Percentiles rank a stretch among this genome's conserved stretches.
Conservation (phyloP, 352 stramenopile species). For the Globisporangium radiosum region DNA sequence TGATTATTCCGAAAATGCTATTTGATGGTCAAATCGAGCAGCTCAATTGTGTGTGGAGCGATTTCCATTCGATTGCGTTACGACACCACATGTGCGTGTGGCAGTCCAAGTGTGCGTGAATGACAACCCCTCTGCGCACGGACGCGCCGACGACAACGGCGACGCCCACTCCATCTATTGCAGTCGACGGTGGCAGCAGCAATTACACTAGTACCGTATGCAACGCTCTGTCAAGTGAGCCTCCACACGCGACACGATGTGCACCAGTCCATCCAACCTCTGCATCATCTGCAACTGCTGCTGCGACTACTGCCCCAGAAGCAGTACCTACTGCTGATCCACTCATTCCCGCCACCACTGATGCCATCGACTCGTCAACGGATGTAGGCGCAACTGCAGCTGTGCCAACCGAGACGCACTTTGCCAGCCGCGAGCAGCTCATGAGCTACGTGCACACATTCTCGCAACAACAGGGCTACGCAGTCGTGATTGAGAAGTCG, state of each 20-base stretch:
- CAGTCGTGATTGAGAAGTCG: constrained; percentile 39
- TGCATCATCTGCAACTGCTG: not conserved
- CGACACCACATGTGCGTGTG: too few species aligned
- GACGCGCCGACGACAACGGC: not conserved
- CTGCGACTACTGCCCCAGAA: not conserved
- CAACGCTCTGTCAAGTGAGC: too few species aligned
- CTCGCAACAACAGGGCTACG: constrained; percentile 30
- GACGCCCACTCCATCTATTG: not conserved
- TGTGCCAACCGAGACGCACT: constrained; percentile 16
- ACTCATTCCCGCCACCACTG: too few species aligned
- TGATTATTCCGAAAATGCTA: too few species aligned
- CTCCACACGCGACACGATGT: not conserved
- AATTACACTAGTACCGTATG: not conserved
- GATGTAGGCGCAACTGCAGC: not conserved
- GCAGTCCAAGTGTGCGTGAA: constrained; percentile 4
- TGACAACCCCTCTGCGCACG: constrained; percentile 1
- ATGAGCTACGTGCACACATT: constrained; percentile 31
- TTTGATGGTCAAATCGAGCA: too few species aligned
- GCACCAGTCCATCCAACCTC: not conserved
- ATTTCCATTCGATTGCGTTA: too few species aligned
- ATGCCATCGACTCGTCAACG: not conserved
- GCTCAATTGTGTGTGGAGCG: too few species aligned
- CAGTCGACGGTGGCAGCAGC: not conserved
- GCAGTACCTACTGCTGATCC: not conserved
- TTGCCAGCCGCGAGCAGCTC: constrained; percentile 30